Conservation (phyloP, 2,329 filamentous ascomycete genomes). For the Ilyonectria robusta region DNA sequence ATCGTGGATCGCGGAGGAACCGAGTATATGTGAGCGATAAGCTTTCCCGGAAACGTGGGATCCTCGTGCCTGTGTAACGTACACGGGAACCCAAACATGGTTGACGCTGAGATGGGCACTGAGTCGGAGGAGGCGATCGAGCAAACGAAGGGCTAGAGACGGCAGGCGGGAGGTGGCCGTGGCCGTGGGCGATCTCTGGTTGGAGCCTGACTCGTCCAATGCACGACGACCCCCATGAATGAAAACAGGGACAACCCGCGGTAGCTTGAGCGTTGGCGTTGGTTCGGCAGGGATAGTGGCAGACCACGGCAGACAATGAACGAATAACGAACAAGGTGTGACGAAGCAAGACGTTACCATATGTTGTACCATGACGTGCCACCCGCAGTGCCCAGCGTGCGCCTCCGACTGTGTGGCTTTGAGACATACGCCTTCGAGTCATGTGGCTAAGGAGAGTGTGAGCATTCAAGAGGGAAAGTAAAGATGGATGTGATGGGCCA, state of each 20-base stretch:
- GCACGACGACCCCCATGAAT: constrained; percentile 1
- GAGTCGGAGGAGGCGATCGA: neutral
- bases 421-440: neutral
- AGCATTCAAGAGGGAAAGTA: neutral
- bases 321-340: neutral
- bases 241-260: neutral
- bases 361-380: neutral
- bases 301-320: neutral
- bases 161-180: neutral
- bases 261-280: neutral
- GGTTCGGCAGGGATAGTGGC: neutral
- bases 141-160: neutral
- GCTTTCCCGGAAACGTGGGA: neutral
- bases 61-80: neutral
- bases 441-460: neutral
- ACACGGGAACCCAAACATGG: neutral
- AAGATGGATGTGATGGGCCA: neutral
- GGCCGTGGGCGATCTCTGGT: neutral
- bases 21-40: neutral
- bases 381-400: neutral
- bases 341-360: neutral
- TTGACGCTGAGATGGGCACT: constrained; percentile 1
- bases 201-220: constrained; percentile 12
- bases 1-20: neutral
- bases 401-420: neutral